Evolutionary conservation across 192 early-diverging fungal species (phyloP).

Genomic region (Dissophora ornata): DNA sequence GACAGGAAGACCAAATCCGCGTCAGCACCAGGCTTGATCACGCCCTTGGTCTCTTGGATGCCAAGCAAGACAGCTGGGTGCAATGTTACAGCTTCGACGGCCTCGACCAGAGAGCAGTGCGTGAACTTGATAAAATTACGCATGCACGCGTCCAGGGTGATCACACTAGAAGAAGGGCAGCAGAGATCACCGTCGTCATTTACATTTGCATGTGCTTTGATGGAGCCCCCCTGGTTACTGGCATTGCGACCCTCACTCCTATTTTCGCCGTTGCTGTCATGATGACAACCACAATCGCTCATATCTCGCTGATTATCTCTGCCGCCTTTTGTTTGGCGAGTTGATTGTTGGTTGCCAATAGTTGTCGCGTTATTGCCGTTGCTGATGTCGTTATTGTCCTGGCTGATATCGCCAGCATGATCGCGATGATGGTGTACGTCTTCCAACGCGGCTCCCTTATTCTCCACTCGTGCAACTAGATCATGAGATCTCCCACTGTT

Average conservation of each 20-base stretch:
- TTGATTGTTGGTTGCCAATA: neutral
- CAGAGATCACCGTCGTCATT: conserved; percentile 49
- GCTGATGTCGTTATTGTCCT: neutral
- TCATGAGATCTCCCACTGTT: neutral
- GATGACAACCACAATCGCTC: conserved; percentile 28
- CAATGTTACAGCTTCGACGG: conserved; percentile 83
- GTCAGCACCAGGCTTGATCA: conserved; percentile 76
- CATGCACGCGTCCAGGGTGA: conserved; percentile 79
- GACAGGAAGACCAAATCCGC: conserved; percentile 82
- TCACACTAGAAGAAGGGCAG: conserved; percentile 59
- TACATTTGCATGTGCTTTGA: conserved; percentile 18
- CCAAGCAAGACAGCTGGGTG: conserved; percentile 81
- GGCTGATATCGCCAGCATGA: neutral
- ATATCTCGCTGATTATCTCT: neutral
- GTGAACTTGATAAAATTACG: conserved; percentile 85
- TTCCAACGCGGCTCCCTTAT: neutral
- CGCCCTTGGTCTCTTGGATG: conserved; percentile 78
- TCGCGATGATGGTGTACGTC: too few species aligned
- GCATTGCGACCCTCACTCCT: neutral
- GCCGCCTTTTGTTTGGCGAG: neutral
- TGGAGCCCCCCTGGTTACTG: neutral
- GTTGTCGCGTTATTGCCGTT: neutral
- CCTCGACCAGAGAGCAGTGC: conserved; percentile 78
- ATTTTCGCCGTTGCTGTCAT: neutral
- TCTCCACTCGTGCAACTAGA: neutral